Evolutionary conservation across 768 basidiomycete species (phyloP), one percentile per base, ranked within the genome.

Genomic region (Pholiota molesta): DNA sequence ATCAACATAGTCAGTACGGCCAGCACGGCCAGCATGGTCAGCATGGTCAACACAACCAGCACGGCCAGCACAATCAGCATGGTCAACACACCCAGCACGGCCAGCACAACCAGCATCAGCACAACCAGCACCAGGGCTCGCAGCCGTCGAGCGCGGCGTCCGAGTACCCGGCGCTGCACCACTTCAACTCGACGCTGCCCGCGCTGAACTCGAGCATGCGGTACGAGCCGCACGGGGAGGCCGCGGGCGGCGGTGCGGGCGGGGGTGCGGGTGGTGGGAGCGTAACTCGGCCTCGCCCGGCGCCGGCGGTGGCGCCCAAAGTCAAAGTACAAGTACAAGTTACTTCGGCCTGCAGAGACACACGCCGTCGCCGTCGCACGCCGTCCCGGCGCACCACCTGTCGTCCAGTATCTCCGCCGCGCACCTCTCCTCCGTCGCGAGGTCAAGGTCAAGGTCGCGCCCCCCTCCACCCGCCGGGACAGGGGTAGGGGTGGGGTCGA

Each of bases 161-260:
- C 14, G 39, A 55, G n/a, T 35, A 55, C 33, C 21, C 39, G 1
- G 35, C 33, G 53, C 35, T 40, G 23, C 29, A 37, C 45, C 33
- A 61, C 28, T 84, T 84, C 73, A 83, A 81, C 73, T 75, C 80
- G 57, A 79, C 85, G 2, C 72, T 83, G 14, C 81, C 83, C 2
- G 79, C 84, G 1, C 77, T 85, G 61, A 83, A 81, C 69, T 81
- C 83, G 21, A 76, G 78, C 57, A 77, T 86, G 64, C 79, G 83
- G 17, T 86, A 80, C 59, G 81, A 83, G 31, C 80, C 79, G 17
- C 78, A 79, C 57, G 76, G 79, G 1, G 77, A 77, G 14, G 28
- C 35, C 6, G 39, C 64, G 23, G 44, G 35, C 40, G 16, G 23
- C 28, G 6, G n/a, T 23, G 37, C 19, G 31, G 21, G 26, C 14